Percentiles rank a stretch among this genome's conserved stretches.
phyloP scores from a whole-genome alignment of 1,139 yeast species.

The Pichia sp. region DNA sequence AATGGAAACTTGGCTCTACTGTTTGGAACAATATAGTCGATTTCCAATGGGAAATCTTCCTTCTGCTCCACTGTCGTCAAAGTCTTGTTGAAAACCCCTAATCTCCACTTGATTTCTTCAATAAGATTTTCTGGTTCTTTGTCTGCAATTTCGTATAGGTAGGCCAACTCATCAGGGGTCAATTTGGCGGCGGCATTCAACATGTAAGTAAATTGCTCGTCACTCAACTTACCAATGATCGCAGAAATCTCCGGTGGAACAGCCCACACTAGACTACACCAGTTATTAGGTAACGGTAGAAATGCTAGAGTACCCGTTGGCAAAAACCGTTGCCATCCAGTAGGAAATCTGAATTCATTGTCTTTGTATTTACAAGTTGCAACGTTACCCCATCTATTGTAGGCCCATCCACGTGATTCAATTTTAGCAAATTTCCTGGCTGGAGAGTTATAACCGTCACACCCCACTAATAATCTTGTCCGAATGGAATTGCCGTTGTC shows the following conservation, averaged over 20 bases:
- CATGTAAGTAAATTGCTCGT: conserved; percentile 60
- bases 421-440: conserved; percentile 80
- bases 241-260: conserved; percentile 73
- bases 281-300: conserved; percentile 78
- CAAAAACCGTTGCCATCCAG: conserved; percentile 93
- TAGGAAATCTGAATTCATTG: conserved; percentile 56
- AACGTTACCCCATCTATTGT: conserved; percentile 83
- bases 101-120: conserved; percentile 72
- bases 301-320: conserved; percentile 92
- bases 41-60: conserved; percentile 64
- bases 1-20: conserved; percentile 89
- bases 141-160: conserved; percentile 57
- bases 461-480: conserved; percentile 81
- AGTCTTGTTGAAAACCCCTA: conserved; percentile 41
- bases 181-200: conserved; percentile 84
- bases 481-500: conserved; percentile 60
- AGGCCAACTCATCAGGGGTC: conserved; percentile 72
- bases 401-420: conserved; percentile 88
- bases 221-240: conserved; percentile 53
- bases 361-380: conserved; percentile 75
- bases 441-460: conserved; percentile 95
- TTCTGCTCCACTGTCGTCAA: conserved; percentile 40
- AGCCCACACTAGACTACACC: conserved; percentile 92
- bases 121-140: conserved; percentile 46
- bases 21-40: conserved; percentile 50